phyloP scores from a whole-genome alignment of 2,329 filamentous ascomycete genomes.

The Macrophomina pseudophaseolina region DNA sequence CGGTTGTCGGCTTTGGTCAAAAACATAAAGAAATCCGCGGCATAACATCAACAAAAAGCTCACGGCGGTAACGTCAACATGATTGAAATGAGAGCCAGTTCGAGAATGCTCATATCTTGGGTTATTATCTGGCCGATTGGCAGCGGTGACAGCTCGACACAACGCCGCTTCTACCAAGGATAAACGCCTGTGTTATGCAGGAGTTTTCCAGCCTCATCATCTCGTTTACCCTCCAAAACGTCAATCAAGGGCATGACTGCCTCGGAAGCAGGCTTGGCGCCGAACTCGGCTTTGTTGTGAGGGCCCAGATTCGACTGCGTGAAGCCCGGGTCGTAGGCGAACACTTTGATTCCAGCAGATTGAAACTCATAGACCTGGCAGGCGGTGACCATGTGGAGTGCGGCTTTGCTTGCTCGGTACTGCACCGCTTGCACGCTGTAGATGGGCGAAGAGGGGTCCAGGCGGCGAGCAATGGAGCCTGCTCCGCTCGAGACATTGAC shows the following conservation, averaged over 20 bases:
- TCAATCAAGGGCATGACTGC: constrained; percentile 42
- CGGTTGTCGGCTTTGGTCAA: no score
- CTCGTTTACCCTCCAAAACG: constrained; percentile 43
- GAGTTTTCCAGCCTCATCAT: constrained; percentile 40
- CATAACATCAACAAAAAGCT: no score
- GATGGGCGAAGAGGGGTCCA: constrained; percentile 35
- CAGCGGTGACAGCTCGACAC: no score
- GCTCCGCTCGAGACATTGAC: constrained; percentile 44
- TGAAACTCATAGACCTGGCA: constrained; percentile 36
- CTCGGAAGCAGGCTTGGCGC: constrained; percentile 42
- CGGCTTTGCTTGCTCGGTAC: constrained; percentile 46
- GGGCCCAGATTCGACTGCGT: constrained; percentile 41
- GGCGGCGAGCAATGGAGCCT: constrained; percentile 39
- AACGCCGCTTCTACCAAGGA: constrained; percentile 34
- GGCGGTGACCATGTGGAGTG: constrained; percentile 46
- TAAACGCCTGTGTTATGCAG: constrained; percentile 40
- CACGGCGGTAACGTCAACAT: no score
- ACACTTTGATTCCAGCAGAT: constrained; percentile 42
- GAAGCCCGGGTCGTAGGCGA: constrained; percentile 47
- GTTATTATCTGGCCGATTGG: no score
- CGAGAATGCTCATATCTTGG: no score
- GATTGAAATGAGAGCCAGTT: no score
- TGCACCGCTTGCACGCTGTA: constrained; percentile 36
- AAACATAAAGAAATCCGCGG: no score
- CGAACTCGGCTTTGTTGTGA: constrained; percentile 42